phyloP scores from a whole-genome alignment of 164 flowering plant species.

The Liriodendron chinense region DNA sequence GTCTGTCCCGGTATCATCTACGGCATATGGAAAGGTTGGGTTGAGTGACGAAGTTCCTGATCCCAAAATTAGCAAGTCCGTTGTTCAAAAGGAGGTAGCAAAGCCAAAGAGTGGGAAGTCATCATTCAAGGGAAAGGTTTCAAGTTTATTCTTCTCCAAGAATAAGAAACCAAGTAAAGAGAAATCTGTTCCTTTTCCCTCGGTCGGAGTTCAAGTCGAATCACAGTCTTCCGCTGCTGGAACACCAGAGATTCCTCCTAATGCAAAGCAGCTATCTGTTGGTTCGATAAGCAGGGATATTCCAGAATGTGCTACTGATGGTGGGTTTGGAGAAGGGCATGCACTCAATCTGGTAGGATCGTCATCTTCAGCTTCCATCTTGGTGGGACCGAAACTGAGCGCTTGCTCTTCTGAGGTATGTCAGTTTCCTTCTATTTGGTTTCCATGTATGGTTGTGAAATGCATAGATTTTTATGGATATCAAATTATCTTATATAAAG shows the following conservation, averaged over 20 bases:
- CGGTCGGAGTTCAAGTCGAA: slow-evolving; percentile 19
- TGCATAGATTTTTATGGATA: no score
- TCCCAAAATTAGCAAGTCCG: slow-evolving; percentile 29
- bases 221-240: slow-evolving; percentile 20
- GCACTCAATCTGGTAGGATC: slow-evolving; percentile 19
- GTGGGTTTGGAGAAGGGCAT: slow-evolving; percentile 23
- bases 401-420: slow-evolving; percentile 39
- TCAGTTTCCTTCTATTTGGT: neutral
- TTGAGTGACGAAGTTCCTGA: slow-evolving; percentile 39
- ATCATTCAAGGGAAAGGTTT: slow-evolving; percentile 73
- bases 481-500: no score
- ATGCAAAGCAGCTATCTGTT: slow-evolving; percentile 13
- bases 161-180: slow-evolving; percentile 65
- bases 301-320: slow-evolving; percentile 21
- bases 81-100: slow-evolving; percentile 34
- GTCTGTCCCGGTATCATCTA: slow-evolving; percentile 80
- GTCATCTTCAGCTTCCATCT: slow-evolving; percentile 16
- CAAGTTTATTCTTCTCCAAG: slow-evolving; percentile 82
- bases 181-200: slow-evolving; percentile 26
- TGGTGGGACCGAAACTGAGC: slow-evolving; percentile 21
- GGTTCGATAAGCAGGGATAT: slow-evolving; percentile 19
- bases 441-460: no score
- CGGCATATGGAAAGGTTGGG: slow-evolving; percentile 37
- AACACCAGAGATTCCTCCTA: slow-evolving; percentile 1
- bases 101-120: slow-evolving; percentile 59